Conservation (phyloP, 768 basidiomycete genomes). For the Cubamyces sp. region DNA sequence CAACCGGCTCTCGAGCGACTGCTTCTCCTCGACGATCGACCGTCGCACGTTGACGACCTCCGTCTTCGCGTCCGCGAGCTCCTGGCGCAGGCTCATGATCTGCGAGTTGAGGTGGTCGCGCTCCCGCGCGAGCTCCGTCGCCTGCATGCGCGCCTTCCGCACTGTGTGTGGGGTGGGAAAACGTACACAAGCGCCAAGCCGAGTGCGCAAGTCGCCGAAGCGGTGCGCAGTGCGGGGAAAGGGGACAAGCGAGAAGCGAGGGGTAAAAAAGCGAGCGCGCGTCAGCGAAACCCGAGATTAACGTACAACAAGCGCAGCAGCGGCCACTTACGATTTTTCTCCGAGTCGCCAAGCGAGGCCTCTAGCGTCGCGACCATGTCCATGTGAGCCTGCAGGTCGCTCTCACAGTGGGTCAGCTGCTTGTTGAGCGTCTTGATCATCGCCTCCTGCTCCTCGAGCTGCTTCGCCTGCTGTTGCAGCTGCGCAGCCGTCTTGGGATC, state of each 20-base stretch:
- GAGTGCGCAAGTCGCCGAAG: conserved; percentile 7
- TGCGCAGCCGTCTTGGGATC: conserved; percentile 63
- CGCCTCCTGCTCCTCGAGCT: conserved; percentile 80
- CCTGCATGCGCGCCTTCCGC: conserved; percentile 93
- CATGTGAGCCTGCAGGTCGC: conserved; percentile 89
- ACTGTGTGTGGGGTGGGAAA: conserved; percentile 48
- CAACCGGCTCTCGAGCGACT: conserved; percentile 78
- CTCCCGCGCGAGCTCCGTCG: conserved; percentile 86
- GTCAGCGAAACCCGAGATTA: conserved; percentile 5
- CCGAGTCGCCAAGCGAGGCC: conserved; percentile 85
- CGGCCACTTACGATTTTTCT: conserved; percentile 80
- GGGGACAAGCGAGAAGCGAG: not conserved
- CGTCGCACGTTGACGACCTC: conserved; percentile 78
- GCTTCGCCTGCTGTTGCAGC: conserved; percentile 75
- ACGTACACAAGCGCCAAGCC: not conserved
- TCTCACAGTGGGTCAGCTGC: conserved; percentile 91
- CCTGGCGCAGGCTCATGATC: conserved; percentile 66
- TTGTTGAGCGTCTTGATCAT: conserved; percentile 96
- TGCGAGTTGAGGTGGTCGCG: conserved; percentile 74
- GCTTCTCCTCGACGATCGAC: conserved; percentile 88
- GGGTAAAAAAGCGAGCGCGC: conserved; percentile 5
- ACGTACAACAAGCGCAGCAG: conserved; percentile 16
- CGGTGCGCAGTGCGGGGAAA: not conserved
- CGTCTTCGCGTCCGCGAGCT: conserved; percentile 76
- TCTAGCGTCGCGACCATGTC: conserved; percentile 86